Base-by-base conservation (phyloP, 2,329 filamentous ascomycete species). In the Fusarium sp. region DNA sequence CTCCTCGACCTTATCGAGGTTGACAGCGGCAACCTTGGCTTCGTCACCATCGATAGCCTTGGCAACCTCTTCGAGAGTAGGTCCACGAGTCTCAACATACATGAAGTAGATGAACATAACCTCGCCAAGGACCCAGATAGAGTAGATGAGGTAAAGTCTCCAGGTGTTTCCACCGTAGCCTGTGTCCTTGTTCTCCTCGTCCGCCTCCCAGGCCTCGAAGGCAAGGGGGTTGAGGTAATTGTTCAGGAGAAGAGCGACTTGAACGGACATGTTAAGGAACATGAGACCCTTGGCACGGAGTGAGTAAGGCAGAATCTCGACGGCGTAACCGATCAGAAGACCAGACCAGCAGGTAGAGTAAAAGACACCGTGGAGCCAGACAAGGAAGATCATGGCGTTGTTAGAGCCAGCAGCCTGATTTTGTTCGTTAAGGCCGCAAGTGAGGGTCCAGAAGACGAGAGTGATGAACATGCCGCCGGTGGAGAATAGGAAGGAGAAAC, bases 21-120 rank as follows among this genome's bases (percentile, higher is more conserved):
- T 83, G 60, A 89, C 81, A 68, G 86, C 81, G 1, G 83, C 85
- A 9, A 87, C 84, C 33, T 86, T 53, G 1, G 62, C 81, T 15
- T 89, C 84, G n/a, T 89, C 86, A 38, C 89, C 91, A 71, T 92
- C 90, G 72, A 93, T 92, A 72, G 92, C 91, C 72, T 87, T 86
- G 43, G 90, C 88, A 66, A 76, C 68, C 57, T 77, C 75, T 76
- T 92, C 91, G 1, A 93, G 87, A 2, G 90, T 92, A 2, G 89
- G 88, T 7, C 90, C 90, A 72, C 88, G 88, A 18, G 91, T 93
- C 81, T 93, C 91, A 51, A 91, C 85, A 76, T 90, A 91, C 78
- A 90, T 86, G 81, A 89, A 88, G 79, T 85, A 90, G 36, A 91
- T 88, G 69, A 91, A 90, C 36, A 86, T 60, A 39, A 90, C 79